A percentile compares a stretch with the other conserved stretches of the same genome.
phyloP scores from a whole-genome alignment of 2,329 filamentous ascomycete genomes.

The Ascosphaera acerosa region DNA sequence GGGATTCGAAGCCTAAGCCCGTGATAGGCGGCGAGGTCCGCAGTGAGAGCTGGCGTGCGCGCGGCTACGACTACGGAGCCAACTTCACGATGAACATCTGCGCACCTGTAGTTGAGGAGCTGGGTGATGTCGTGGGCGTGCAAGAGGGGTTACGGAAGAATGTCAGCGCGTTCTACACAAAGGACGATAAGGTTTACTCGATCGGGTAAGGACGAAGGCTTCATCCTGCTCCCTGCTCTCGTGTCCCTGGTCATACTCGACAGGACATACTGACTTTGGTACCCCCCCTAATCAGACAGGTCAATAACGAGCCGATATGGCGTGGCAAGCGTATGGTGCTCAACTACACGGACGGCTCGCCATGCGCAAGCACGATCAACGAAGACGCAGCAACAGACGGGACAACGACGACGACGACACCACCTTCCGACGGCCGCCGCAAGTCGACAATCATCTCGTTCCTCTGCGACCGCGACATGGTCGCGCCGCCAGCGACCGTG shows the following conservation, averaged over 20 bases:
- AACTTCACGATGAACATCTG: slow-evolving; percentile 28
- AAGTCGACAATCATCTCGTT: slow-evolving; percentile 83
- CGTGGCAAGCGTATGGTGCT: slow-evolving; percentile 38
- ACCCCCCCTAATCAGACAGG: slow-evolving; percentile 7
- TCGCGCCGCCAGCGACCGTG: slow-evolving; percentile 39
- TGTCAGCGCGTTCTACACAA: slow-evolving; percentile 24
- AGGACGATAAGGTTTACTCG: slow-evolving; percentile 19
- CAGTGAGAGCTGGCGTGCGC: slow-evolving; percentile 23
- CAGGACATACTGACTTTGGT: slow-evolving; percentile 1
- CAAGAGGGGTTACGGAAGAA: slow-evolving; percentile 18
- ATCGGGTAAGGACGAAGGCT: slow-evolving; percentile 17
- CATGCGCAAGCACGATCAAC: slow-evolving; percentile 23
- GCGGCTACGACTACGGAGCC: slow-evolving; percentile 24
- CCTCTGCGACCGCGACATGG: slow-evolving; percentile 66
- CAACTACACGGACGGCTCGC: slow-evolving; percentile 53
- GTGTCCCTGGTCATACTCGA: not conserved
- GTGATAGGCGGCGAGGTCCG: slow-evolving; percentile 14
- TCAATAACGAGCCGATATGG: slow-evolving; percentile 22
- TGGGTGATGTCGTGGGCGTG: slow-evolving; percentile 23
- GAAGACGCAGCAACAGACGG: too few species aligned
- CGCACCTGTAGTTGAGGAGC: slow-evolving; percentile 22
- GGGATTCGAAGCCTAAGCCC: too few species aligned
- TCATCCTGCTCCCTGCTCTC: not conserved
- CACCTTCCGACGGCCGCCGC: slow-evolving; percentile 20
- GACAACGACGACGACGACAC: slow-evolving; percentile 13